phyloP scores from a whole-genome alignment of 2,329 filamentous ascomycete genomes.

The Fragosphaeria purpurea region DNA sequence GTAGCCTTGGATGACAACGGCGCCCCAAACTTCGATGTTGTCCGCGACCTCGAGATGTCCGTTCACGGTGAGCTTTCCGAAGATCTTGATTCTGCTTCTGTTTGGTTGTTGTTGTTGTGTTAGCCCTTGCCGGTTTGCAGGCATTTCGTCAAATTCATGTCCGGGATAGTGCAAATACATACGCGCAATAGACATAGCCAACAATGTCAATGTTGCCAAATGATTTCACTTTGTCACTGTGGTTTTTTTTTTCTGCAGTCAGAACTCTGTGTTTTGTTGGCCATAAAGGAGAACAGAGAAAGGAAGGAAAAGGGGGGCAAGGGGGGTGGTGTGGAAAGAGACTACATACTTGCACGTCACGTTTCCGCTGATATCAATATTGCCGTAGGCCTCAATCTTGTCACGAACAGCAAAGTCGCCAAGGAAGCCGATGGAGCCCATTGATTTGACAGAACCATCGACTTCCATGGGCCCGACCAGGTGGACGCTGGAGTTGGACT shows the following conservation, averaged over 20 bases:
- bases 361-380: slow-evolving; percentile 31
- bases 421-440: slow-evolving; percentile 32
- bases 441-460: slow-evolving; percentile 35
- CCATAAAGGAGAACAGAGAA: neutral
- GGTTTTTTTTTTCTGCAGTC: neutral
- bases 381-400: slow-evolving; percentile 36
- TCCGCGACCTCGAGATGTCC: slow-evolving; percentile 32
- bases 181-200: slow-evolving; percentile 30
- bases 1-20: slow-evolving; percentile 33
- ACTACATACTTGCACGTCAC: slow-evolving; percentile 31
- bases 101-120: neutral
- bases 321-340: neutral
- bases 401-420: slow-evolving; percentile 35
- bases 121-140: neutral
- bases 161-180: slow-evolving; percentile 8
- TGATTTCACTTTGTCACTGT: slow-evolving; percentile 34
- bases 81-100: slow-evolving; percentile 36
- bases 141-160: too few relatives aligned
- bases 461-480: slow-evolving; percentile 37
- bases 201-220: slow-evolving; percentile 35
- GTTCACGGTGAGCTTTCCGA: slow-evolving; percentile 34
- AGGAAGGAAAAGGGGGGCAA: neutral
- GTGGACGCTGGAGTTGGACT: slow-evolving; percentile 30
- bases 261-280: neutral
- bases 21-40: slow-evolving; percentile 36